phyloP scores from a whole-genome alignment of 192 early-diverging fungal species.

The Irineochytrium annulatum region DNA sequence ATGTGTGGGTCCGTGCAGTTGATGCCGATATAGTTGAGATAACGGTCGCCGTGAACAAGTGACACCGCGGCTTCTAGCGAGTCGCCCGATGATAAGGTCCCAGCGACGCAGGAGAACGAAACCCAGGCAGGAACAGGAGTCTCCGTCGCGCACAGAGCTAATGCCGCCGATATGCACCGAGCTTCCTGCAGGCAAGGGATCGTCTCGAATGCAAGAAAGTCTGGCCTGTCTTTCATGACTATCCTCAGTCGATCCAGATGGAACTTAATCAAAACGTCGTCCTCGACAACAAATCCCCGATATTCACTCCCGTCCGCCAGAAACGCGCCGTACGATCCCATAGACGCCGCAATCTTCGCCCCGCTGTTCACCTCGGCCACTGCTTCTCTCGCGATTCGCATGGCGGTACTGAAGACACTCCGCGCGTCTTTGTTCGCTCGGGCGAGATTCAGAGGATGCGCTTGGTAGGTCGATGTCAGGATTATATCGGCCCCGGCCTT shows the following conservation, averaged over 20 bases:
- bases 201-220: slow-evolving; percentile 68
- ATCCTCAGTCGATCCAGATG: slow-evolving; percentile 45
- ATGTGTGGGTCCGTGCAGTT: slow-evolving; percentile 58
- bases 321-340: slow-evolving; percentile 65
- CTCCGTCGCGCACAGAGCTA: slow-evolving; percentile 3
- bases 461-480: not conserved
- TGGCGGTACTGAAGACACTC: no score
- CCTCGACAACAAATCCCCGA: slow-evolving; percentile 45
- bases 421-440: no score
- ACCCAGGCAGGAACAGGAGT: slow-evolving; percentile 48
- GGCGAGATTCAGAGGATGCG: no score
- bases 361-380: not conserved
- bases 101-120: slow-evolving; percentile 49
- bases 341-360: slow-evolving; percentile 44
- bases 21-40: slow-evolving; percentile 53
- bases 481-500: not conserved
- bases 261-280: slow-evolving; percentile 46
- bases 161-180: slow-evolving; percentile 34
- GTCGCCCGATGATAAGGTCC: slow-evolving; percentile 46
- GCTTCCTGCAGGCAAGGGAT: slow-evolving; percentile 59
- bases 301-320: slow-evolving; percentile 63
- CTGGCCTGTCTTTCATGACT: slow-evolving; percentile 25
- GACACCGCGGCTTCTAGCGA: slow-evolving; percentile 37
- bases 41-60: slow-evolving; percentile 15
- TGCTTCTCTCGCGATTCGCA: not conserved